These are phyloP conservation scores for Tolypocladium cylindrosporum DNA, from an alignment of 2,329 filamentous ascomycete genomes.

Conservation along the genomic window DNA sequence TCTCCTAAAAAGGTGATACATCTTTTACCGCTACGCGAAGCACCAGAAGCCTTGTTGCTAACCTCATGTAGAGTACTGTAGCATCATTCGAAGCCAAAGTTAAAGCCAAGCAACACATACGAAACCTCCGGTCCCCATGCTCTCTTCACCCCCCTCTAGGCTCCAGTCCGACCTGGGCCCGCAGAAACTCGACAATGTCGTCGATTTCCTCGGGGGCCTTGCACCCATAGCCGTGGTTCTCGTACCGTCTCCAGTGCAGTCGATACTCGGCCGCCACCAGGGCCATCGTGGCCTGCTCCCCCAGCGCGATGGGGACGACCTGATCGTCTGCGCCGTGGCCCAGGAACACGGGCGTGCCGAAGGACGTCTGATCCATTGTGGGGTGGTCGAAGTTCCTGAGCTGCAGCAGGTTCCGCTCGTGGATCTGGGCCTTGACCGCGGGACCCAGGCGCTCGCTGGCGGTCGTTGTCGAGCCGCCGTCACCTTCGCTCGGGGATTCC, in stretches of 20 bases:
- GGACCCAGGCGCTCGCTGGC: slow-evolving; percentile 3
- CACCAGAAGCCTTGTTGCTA: too few relatives aligned
- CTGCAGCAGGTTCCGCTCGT: slow-evolving; percentile 19
- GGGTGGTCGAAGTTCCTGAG: slow-evolving; percentile 12
- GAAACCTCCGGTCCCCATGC: not conserved
- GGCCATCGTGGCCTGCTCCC: slow-evolving; percentile 14
- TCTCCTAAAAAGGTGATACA: too few relatives aligned
- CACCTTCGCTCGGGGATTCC: slow-evolving; percentile 5
- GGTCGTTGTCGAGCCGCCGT: slow-evolving; percentile 13
- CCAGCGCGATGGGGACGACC: slow-evolving; percentile 22
- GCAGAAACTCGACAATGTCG: slow-evolving; percentile 28
- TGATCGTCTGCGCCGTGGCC: slow-evolving; percentile 30
- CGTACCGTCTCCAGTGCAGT: slow-evolving; percentile 20
- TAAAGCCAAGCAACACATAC: too few relatives aligned
- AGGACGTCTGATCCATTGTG: slow-evolving; percentile 3
- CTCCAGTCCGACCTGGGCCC: not conserved
- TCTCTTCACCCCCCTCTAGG: not conserved
- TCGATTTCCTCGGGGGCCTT: slow-evolving; percentile 32
- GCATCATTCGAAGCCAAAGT: too few relatives aligned
- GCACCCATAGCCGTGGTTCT: slow-evolving; percentile 35
- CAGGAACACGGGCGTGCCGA: slow-evolving; percentile 29
- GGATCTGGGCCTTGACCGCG: slow-evolving; percentile 14
- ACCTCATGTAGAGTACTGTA: too few relatives aligned
- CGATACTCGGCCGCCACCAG: slow-evolving; percentile 21
- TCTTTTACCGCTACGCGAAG: too few relatives aligned